A percentile compares a stretch with the other conserved stretches of the same genome.
phyloP scores from a whole-genome alignment of 768 basidiomycete species.

The Antrodiella citrinella region DNA sequence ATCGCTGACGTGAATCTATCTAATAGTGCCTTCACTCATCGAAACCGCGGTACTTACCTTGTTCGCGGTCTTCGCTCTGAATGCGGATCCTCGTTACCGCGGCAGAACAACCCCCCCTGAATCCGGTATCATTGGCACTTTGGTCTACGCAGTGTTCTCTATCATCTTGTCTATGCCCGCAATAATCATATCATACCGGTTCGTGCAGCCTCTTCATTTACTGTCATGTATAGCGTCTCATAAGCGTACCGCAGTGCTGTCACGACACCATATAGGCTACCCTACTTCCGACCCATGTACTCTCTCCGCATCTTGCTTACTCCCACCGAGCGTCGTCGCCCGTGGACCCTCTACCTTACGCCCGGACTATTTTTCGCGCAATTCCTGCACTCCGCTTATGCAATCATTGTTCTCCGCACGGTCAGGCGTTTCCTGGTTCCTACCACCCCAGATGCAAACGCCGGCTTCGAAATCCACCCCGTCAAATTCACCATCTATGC shows the following conservation, averaged over 20 bases:
- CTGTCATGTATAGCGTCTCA: too few relatives aligned
- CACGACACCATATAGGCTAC: conserved; percentile 72
- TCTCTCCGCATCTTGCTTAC: conserved; percentile 69
- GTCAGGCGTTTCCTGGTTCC: conserved; percentile 52
- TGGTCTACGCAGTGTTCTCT: conserved; percentile 56
- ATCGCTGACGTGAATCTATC: conserved; percentile 22
- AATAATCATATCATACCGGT: conserved; percentile 73
- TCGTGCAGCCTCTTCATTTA: conserved; percentile 14
- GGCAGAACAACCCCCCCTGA: conserved; percentile 56
- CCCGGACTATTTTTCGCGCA: conserved; percentile 51
- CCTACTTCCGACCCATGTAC: conserved; percentile 48
- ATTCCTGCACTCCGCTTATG: conserved; percentile 36
- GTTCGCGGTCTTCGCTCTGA: conserved; percentile 50
- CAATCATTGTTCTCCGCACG: conserved; percentile 33
- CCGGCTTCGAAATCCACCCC: conserved; percentile 33
- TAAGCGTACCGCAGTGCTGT: conserved; percentile 48
- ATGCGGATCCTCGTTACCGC: conserved; percentile 47
- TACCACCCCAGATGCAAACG: conserved; percentile 15
- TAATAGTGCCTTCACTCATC: conserved; percentile 39
- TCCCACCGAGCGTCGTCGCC: conserved; percentile 68
- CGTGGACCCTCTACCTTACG: conserved; percentile 76
- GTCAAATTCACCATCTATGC: conserved; percentile 50
- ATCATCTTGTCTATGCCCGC: conserved; percentile 64
- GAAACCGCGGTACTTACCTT: conserved; percentile 47
- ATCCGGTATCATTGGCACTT: conserved; percentile 48